A percentile compares a stretch with the other conserved stretches of the same genome.
Conservation (phyloP, 768 basidiomycete genomes). For the Aureoboletus auriporus region DNA sequence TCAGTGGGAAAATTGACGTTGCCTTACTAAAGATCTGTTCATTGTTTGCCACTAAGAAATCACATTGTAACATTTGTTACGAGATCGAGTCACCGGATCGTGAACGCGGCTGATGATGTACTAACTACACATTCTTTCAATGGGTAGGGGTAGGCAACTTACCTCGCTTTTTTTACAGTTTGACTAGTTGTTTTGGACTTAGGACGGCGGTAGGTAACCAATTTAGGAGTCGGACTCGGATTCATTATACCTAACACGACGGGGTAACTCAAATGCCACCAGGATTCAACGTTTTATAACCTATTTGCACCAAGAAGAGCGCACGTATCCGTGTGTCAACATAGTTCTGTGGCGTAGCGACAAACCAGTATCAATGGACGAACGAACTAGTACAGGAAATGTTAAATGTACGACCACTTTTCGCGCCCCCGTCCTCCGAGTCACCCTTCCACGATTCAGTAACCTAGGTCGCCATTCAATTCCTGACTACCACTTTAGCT, state of each 20-base stretch:
- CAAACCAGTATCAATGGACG: background rate
- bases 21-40: background rate
- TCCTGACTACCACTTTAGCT: background rate
- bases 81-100: background rate
- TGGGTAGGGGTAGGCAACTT: too few relatives aligned
- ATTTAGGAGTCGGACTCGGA: background rate
- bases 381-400: background rate
- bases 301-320: background rate
- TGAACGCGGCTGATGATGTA: slow-evolving; percentile 1
- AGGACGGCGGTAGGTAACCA: background rate
- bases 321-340: slow-evolving; percentile 4
- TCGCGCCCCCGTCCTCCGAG: too few relatives aligned
- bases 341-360: slow-evolving; percentile 22
- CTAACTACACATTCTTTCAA: too few relatives aligned
- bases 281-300: background rate
- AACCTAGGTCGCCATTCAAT: background rate
- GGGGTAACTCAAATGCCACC: background rate
- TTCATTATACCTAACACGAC: slow-evolving; percentile 2
- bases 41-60: background rate
- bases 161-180: slow-evolving; percentile 9
- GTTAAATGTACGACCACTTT: too few relatives aligned
- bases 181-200: background rate
- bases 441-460: too few relatives aligned
- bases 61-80: background rate
- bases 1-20: background rate